Conservation (phyloP, 768 basidiomycete species). For the Cystofilobasidium ferigula region DNA sequence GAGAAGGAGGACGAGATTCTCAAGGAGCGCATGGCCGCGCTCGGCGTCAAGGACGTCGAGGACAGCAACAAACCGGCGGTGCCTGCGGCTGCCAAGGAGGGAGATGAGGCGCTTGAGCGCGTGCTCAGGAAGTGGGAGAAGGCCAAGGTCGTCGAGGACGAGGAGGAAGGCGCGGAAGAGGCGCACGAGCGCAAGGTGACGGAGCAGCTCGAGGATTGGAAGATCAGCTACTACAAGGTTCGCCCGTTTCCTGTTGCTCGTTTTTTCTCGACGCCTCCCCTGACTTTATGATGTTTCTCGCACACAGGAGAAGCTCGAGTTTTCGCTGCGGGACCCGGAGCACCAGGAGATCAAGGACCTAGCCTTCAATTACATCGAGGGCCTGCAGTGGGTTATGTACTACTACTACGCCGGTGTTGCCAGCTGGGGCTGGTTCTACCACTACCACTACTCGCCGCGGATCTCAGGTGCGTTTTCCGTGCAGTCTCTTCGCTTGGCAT, state of each 20-base stretch:
- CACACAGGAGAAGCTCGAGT: slow-evolving; percentile 71
- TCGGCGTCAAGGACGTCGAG: background rate
- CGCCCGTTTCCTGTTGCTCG: slow-evolving; percentile 20
- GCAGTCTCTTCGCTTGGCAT: background rate
- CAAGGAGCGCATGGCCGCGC: slow-evolving; percentile 46
- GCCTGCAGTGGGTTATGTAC: slow-evolving; percentile 97
- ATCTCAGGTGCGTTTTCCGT: slow-evolving; percentile 61
- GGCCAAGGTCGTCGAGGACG: slow-evolving; percentile 60
- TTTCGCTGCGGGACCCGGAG: slow-evolving; percentile 53
- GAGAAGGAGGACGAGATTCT: slow-evolving; percentile 51
- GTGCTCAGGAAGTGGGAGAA: slow-evolving; percentile 80
- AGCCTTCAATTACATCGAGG: slow-evolving; percentile 74
- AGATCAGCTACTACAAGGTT: slow-evolving; percentile 77
- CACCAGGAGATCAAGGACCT: slow-evolving; percentile 55
- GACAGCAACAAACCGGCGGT: slow-evolving; percentile 31
- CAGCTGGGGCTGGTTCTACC: slow-evolving; percentile 98
- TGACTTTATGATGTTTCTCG: background rate
- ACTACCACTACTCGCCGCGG: slow-evolving; percentile 93
- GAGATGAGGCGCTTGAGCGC: slow-evolving; percentile 59
- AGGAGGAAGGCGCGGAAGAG: slow-evolving; percentile 57
- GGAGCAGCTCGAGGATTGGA: slow-evolving; percentile 88
- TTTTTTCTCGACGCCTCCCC: background rate
- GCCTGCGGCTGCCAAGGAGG: slow-evolving; percentile 42
- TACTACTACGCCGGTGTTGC: slow-evolving; percentile 97
- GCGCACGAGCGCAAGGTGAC: slow-evolving; percentile 59